These are phyloP conservation scores for Ceratobasidium sp. DNA, from an alignment of 1,284 basidiomycete genomes.

Conservation along the genomic window DNA sequence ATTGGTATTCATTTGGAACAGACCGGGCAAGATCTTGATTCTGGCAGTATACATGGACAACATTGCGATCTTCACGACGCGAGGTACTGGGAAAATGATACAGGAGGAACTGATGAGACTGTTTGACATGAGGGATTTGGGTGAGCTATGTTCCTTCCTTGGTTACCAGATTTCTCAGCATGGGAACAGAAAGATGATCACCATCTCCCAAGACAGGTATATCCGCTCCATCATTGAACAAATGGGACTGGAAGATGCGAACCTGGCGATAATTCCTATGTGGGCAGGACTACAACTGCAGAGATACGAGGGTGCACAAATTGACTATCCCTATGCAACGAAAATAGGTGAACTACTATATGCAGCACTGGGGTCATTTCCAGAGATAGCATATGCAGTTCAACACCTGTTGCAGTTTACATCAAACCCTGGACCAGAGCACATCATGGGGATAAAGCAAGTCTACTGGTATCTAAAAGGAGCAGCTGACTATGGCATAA, in stretches of 20 bases:
- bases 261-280: neutral
- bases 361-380: slow-evolving; percentile 34
- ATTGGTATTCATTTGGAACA: neutral
- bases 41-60: slow-evolving; percentile 16
- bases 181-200: neutral
- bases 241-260: neutral
- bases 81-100: neutral
- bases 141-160: slow-evolving; percentile 4
- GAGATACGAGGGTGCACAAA: neutral
- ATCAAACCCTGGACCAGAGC: neutral
- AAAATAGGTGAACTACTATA: slow-evolving; percentile 42
- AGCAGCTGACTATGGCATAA: slow-evolving; percentile 47
- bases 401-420: slow-evolving; percentile 6
- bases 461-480: slow-evolving; percentile 51
- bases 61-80: neutral
- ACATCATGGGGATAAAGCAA: slow-evolving; percentile 48
- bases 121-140: slow-evolving; percentile 32
- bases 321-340: slow-evolving; percentile 9
- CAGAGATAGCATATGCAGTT: no score
- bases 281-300: neutral
- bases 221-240: neutral
- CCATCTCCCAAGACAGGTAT: neutral
- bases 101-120: neutral
- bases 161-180: neutral
- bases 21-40: neutral